Base-by-base conservation (phyloP, 2,329 filamentous ascomycete species). In the Simplicillium aogashimaense region DNA sequence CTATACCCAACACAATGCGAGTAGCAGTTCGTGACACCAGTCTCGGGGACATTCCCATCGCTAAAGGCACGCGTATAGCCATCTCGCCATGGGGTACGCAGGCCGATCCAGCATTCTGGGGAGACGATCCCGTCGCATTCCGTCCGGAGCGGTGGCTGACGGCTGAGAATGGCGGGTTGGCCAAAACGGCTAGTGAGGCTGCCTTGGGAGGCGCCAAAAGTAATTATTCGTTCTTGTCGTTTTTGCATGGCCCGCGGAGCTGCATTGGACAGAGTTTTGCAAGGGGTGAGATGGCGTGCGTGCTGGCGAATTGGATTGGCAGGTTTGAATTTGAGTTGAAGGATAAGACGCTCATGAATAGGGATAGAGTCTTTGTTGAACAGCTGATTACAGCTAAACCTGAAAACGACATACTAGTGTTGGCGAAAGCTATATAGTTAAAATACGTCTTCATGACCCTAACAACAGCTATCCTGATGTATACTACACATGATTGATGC, bases 241-340 rank as follows among this genome's bases (percentile, higher is more conserved):
- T 95, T 61, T 59, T 95, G 43, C 86, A 94, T 56, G 89, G 89
- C 0, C 87, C 88, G 2, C 68, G 88, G 39, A 84, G 81, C 53
- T 95, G 89, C 55, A 95, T 95, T 50, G 89, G 88, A 0, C 74
- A 81, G 58, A 69, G 70, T 2, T 95, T 95, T 61, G 84, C 89
- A 0, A 82, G 78, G 55, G 78, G 82, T 1, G 90, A 95, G 66
- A 85, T 95, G 60, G 86, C 86, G 8, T 90, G 83, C 54, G 63
- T 95, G 46, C 56, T 95, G 36, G 88, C 87, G 16, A 72, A 76
- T 8, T 78, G 84, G 70, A 72, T 90, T 4, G 87, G 87, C 1
- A 70, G 76, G 30, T 94, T 94, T 58, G 72, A 79, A 53, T 78
- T 81, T 55, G 64, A 64, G 48, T 54, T 81, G 40, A 57, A 59